Base-by-base conservation (phyloP, 805 yeast genomes). In the Yamadazyma olivae region DNA sequence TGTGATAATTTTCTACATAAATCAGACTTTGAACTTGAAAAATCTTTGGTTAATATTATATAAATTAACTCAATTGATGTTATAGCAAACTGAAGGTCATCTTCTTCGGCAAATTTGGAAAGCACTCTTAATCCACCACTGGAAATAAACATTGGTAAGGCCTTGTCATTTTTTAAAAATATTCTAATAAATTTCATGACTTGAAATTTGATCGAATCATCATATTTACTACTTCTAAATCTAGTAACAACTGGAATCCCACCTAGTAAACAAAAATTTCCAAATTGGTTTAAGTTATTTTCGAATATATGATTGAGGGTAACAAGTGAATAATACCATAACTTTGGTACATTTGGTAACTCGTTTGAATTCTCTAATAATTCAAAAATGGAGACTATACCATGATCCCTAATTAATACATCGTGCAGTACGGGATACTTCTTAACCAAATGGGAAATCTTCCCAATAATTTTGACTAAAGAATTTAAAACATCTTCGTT, bases 101-200 rank as follows among this genome's bases (percentile, higher is more conserved):
- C 75, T 36, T 67, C 75, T 37, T 71, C 75, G 3, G 72, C 58
- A 41, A 73, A 67, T 25, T 67, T 65, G 1, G 71, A 49, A 20
- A 73, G 51, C 3, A 71, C 63, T 20, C 64, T 52, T 15, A 75
- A 51, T 0, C 75, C 75, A 3, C 78, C 78, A 34, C 68, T 56
- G 3, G 74, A 64, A 4, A 71, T 59, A 40, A 71, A 67, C 60
- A 62, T 56, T 3, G 63, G 51, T 9, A 70, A 41, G 1, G 70
- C 64, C 17, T 43, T 46, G 12, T 60, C 63, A 7, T 71, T 64
- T n/a, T 49, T 44, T 17, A 53, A 44, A 17, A 70, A 56, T 13
- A 51, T 48, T 22, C 56, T 45, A 8, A 67, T 52, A 36, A 68
- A 67, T 24, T 49, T 45, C 6, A 59, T 64, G 12, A 67, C 72